Percentiles rank a stretch among this genome's conserved stretches.
Evolutionary conservation across 2,329 filamentous ascomycete genomes (phyloP).

Genomic region (Monosporascus sp.): DNA sequence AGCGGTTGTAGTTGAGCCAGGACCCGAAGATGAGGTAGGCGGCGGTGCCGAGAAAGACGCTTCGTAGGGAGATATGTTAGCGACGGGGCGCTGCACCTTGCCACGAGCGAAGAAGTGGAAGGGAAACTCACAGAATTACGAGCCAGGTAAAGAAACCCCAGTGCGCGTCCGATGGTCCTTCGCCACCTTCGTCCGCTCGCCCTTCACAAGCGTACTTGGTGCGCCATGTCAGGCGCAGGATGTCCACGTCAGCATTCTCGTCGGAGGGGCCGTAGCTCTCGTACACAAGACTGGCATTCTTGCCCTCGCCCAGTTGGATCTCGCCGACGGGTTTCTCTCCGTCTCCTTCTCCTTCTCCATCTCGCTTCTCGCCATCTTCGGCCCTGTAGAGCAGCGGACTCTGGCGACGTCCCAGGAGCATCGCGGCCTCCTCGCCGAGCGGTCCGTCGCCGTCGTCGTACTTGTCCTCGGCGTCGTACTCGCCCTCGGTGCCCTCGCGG

Average conservation of each 20-base stretch:
- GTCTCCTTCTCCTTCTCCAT: slow-evolving; percentile 32
- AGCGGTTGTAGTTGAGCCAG: slow-evolving; percentile 98
- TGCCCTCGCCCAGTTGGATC: slow-evolving; percentile 45
- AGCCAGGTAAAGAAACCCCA: slow-evolving; percentile 99
- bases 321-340: slow-evolving; percentile 36
- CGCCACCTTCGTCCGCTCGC: slow-evolving; percentile 34
- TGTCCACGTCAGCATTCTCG: slow-evolving; percentile 50
- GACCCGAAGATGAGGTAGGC: slow-evolving; percentile 96
- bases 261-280: slow-evolving; percentile 62
- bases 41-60: slow-evolving; percentile 77
- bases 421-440: slow-evolving; percentile 1
- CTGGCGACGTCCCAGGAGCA: slow-evolving; percentile 20
- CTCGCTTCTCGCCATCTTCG: slow-evolving; percentile 28
- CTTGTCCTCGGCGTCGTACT: slow-evolving; percentile 53
- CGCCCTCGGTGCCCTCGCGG: slow-evolving; percentile 68
- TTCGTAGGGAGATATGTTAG: slow-evolving; percentile 35
- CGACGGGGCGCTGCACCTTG: background rate
- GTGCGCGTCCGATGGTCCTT: slow-evolving; percentile 42
- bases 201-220: slow-evolving; percentile 82
- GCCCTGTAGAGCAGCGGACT: slow-evolving; percentile 24
- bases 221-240: slow-evolving; percentile 75
- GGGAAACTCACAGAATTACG: slow-evolving; percentile 71
- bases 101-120: background rate
- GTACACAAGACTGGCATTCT: slow-evolving; percentile 63
- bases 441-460: slow-evolving; percentile 33